Conservation (phyloP, 1,139 yeast genomes). For the Saccharomyces uvarum region DNA sequence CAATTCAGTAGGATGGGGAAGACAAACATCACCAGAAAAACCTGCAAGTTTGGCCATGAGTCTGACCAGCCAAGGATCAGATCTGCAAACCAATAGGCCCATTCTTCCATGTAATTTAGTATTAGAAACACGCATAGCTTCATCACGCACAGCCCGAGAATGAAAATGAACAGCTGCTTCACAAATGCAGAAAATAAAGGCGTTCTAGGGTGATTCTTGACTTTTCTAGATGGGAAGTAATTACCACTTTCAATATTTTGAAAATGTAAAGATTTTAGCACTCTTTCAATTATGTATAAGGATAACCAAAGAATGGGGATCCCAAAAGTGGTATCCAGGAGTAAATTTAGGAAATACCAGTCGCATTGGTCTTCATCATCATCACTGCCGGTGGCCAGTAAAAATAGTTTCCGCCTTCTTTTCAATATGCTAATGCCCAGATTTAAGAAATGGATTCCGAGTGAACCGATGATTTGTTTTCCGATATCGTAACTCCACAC, state of each 20-base stretch:
- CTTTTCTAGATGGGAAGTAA: conserved; percentile 35
- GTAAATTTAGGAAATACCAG: conserved; percentile 84
- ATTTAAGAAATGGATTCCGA: conserved; percentile 75
- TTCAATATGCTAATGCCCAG: conserved; percentile 62
- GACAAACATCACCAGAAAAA: conserved; percentile 76
- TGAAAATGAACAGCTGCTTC: conserved; percentile 68
- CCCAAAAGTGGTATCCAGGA: conserved; percentile 92
- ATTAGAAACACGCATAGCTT: conserved; percentile 50
- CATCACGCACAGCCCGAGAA: conserved; percentile 50
- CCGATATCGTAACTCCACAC: conserved; percentile 88
- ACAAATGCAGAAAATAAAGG: conserved; percentile 46
- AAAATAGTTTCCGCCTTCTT: conserved; percentile 6
- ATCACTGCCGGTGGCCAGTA: conserved; percentile 19
- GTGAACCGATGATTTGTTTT: conserved; percentile 81
- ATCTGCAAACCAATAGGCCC: conserved; percentile 42
- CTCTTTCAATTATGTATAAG: conserved; percentile 39
- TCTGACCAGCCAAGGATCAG: conserved; percentile 69
- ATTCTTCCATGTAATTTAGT: conserved; percentile 46
- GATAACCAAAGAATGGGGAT: conserved; percentile 68
- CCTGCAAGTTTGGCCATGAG: conserved; percentile 72
- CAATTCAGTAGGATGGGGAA: conserved; percentile 77
- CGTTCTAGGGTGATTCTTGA: not conserved
- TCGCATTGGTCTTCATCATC: conserved; percentile 58
- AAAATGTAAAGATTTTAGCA: conserved; percentile 45
- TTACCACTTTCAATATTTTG: conserved; percentile 72